phyloP scores from a whole-genome alignment of 352 stramenopile genomes.

The Globisporangium cederbergense region DNA sequence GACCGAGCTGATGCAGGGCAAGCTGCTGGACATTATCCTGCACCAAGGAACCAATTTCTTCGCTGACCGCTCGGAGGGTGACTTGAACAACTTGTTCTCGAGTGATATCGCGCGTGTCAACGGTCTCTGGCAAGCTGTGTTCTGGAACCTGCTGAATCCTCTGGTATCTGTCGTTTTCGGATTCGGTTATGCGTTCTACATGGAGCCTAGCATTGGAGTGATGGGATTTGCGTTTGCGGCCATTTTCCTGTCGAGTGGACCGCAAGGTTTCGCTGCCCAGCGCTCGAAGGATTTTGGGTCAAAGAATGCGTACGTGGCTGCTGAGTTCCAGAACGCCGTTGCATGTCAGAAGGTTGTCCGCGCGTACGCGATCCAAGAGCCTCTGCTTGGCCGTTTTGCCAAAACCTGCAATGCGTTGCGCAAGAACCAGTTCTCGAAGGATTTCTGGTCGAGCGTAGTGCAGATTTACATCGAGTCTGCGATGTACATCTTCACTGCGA shows the following conservation, averaged over 20 bases:
- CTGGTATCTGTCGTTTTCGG: conserved; percentile 75
- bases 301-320: conserved; percentile 84
- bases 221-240: conserved; percentile 84
- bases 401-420: conserved; percentile 58
- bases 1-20: conserved; percentile 71
- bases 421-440: conserved; percentile 86
- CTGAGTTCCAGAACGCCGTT: conserved; percentile 86
- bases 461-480: conserved; percentile 89
- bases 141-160: conserved; percentile 87
- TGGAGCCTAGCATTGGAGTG: conserved; percentile 77
- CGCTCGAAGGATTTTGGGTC: conserved; percentile 85
- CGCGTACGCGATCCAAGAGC: conserved; percentile 80
- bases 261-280: conserved; percentile 78
- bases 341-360: conserved; percentile 86
- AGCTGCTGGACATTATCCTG: conserved; percentile 75
- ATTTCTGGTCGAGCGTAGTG: conserved; percentile 88
- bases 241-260: conserved; percentile 75
- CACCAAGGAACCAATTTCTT: conserved; percentile 82
- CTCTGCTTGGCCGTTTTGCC: conserved; percentile 68
- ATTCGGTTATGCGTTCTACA: conserved; percentile 81
- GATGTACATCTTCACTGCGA: conserved; percentile 89
- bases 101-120: conserved; percentile 86
- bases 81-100: conserved; percentile 88
- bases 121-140: conserved; percentile 81
- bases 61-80: conserved; percentile 76